Evolutionary conservation across 202 grass and related monocot genomes (phyloP).

Genomic region (Digitaria exilis): DNA sequence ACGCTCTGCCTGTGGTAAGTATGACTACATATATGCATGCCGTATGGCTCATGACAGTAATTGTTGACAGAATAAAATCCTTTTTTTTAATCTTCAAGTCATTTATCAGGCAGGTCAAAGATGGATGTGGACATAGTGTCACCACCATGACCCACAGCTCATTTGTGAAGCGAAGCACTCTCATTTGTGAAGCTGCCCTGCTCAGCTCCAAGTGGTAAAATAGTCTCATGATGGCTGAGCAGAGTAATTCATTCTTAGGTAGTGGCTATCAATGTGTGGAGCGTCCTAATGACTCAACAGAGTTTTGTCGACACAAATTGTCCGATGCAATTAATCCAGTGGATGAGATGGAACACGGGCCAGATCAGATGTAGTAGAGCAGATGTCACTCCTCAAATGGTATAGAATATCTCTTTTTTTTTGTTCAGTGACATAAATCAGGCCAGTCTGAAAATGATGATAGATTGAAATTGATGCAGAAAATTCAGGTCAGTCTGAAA

Average conservation of each 20-base stretch:
- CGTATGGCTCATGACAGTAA: slow-evolving; percentile 1
- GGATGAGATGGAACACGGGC: neutral
- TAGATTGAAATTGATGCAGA: too few species aligned
- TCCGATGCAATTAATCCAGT: slow-evolving; percentile 21
- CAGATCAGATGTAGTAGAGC: neutral
- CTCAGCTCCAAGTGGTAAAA: slow-evolving; percentile 8
- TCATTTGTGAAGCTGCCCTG: slow-evolving; percentile 18
- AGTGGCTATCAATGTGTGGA: neutral
- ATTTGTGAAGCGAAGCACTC: slow-evolving; percentile 37
- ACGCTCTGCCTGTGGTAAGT: slow-evolving; percentile 7
- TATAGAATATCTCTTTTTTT: neutral
- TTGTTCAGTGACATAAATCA: neutral
- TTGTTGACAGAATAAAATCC: neutral
- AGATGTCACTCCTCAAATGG: slow-evolving; percentile 1
- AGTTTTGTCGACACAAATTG: neutral
- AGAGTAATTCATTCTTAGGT: slow-evolving; percentile 13
- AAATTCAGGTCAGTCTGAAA: neutral
- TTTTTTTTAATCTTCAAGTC: neutral
- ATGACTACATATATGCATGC: slow-evolving; percentile 22
- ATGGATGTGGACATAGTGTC: slow-evolving; percentile 48
- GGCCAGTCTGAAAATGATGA: neutral
- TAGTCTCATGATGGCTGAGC: slow-evolving; percentile 1
- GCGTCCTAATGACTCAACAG: slow-evolving; percentile 17
- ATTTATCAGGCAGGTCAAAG: slow-evolving; percentile 21
- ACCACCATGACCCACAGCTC: slow-evolving; percentile 31